Evolutionary conservation across 495 filamentous ascomycete species (phyloP), one percentile per base, ranked within the genome.

Genomic region (Penicillium robsamsonii): DNA sequence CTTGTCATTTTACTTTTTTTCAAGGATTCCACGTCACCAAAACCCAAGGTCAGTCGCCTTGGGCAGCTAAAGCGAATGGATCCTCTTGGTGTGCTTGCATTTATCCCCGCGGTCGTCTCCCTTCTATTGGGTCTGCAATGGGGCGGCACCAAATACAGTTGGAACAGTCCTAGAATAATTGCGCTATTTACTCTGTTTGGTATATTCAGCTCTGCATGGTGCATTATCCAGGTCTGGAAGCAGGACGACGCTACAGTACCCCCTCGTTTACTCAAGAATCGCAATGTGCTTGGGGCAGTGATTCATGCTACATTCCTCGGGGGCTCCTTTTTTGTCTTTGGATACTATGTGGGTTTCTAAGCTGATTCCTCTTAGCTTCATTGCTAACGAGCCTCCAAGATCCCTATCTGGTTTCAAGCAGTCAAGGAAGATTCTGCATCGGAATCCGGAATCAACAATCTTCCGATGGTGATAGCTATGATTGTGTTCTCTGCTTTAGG

Each of bases 351-450:
- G 53, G 64, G 68, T 67, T 22, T 2, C 30, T 46, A 9, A 44
- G 4, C 11, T 3, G 35, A 20, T 1, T 22, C 5, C 30, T 13
- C 37, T 47, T 4, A 42, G 31, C 25, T 52, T 50, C 29, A 15
- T 22, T 24, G 46, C 54, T 63, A 49, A 57, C 17, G 11, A 5
- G 2, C 12, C 29, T 50, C 5, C 38, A 86, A 88, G 76, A 71
- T 96, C 8, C 91, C 92, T 0, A 87, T 93, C 60, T 96, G 88
- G 87, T 96, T 96, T 75, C 92, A 96, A 66, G 84, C 89, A 15
- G 85, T 96, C 62, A 84, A 92, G 66, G 82, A 81, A 42, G 81
- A 79, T 1, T 77, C 75, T 1, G 89, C 91, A 10, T 81, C 84
- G 5, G 68, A 81, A 30, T 91, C 87, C 1, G 92, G 92, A 42